phyloP scores from a whole-genome alignment of 257 asterid species.

The Capsicum pubescens region DNA sequence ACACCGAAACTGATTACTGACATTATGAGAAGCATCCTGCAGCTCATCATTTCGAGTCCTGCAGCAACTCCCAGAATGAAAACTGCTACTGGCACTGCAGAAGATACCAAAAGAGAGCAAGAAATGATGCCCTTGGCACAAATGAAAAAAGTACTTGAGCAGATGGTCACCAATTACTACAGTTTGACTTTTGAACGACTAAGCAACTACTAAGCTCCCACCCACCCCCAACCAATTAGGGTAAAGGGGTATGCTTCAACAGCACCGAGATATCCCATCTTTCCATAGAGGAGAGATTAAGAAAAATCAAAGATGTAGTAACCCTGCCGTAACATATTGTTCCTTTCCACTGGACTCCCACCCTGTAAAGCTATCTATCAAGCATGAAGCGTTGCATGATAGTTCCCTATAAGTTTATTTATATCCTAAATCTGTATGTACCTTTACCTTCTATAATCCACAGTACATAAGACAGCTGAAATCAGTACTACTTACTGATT shows the following conservation, averaged over 20 bases:
- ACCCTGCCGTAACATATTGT: not conserved
- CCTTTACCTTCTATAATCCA: not conserved
- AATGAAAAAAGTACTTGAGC: slow-evolving; percentile 6
- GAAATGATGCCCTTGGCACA: slow-evolving; percentile 27
- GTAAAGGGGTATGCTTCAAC: too few species aligned
- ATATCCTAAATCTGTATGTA: not conserved
- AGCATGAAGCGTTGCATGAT: not conserved
- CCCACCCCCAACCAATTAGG: too few species aligned
- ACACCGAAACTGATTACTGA: slow-evolving; percentile 93
- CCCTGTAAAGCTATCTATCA: not conserved
- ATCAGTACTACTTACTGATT: slow-evolving; percentile 67
- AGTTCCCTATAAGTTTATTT: slow-evolving; percentile 9
- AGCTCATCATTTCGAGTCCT: slow-evolving; percentile 95
- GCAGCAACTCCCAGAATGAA: slow-evolving; percentile 92
- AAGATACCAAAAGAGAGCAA: slow-evolving; percentile 35
- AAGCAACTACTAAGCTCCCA: too few species aligned
- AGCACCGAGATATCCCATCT: too few species aligned
- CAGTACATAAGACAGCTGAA: not conserved
- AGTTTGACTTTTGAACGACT: too few species aligned
- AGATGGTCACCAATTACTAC: not conserved
- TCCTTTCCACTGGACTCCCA: not conserved
- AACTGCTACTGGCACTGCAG: slow-evolving; percentile 98
- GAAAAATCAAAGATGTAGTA: too few species aligned
- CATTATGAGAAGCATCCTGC: slow-evolving; percentile 93
- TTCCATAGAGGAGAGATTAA: too few species aligned